Percentiles rank a stretch among this genome's conserved stretches.
These are phyloP conservation scores for Purpureocillium lavendulum DNA, from an alignment of 2,329 filamentous ascomycete species.

Conservation along the genomic window DNA sequence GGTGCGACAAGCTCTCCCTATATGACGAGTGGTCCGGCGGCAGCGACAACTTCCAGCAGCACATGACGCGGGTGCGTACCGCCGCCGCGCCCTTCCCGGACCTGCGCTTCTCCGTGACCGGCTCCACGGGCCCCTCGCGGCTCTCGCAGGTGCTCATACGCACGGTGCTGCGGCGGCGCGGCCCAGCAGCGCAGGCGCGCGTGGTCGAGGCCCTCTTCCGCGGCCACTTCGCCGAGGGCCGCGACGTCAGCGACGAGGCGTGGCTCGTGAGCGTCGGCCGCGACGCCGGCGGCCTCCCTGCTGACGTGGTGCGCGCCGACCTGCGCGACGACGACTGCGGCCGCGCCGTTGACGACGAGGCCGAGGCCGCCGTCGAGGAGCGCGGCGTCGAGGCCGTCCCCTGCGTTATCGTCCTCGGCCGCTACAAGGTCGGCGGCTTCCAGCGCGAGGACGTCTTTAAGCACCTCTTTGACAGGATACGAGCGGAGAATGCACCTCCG, in stretches of 20 bases:
- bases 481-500: conserved; percentile 5
- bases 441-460: conserved; percentile 60
- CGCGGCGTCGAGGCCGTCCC: conserved; percentile 57
- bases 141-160: conserved; percentile 39
- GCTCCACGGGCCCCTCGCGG: conserved; percentile 34
- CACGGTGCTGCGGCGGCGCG: conserved; percentile 24
- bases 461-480: conserved; percentile 54
- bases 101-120: conserved; percentile 31
- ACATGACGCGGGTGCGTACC: conserved; percentile 21
- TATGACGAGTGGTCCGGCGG: conserved; percentile 22
- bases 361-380: conserved; percentile 15
- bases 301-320: conserved; percentile 15
- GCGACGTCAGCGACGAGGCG: conserved; percentile 30
- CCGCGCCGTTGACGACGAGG: conserved; percentile 20
- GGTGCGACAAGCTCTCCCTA: conserved; percentile 26
- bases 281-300: conserved; percentile 19
- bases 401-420: conserved; percentile 61
- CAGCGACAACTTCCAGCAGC: conserved; percentile 14
- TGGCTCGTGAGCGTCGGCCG: conserved; percentile 28
- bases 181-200: conserved; percentile 24
- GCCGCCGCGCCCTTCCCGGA: conserved; percentile 22
- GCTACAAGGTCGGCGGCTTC: conserved; percentile 62
- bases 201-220: conserved; percentile 33
- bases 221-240: conserved; percentile 31
- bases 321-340: conserved; percentile 20